Percentiles rank a stretch among this genome's conserved stretches.
These are phyloP conservation scores for Hevea brasiliensis DNA, from an alignment of 345 rosid species.

Conservation along the genomic window DNA sequence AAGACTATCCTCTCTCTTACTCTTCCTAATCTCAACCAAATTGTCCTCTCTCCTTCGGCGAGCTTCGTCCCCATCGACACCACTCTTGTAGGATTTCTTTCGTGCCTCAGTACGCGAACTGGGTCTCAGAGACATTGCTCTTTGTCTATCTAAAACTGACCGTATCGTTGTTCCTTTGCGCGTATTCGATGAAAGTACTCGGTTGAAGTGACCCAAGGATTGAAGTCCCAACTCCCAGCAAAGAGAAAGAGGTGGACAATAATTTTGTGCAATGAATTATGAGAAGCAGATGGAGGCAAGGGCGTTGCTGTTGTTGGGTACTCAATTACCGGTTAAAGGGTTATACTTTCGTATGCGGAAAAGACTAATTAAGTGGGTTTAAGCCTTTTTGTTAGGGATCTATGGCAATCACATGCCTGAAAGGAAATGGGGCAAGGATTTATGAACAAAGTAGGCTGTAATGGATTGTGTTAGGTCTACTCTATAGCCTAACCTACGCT, in stretches of 20 bases:
- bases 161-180: neutral
- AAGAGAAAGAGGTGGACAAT: neutral
- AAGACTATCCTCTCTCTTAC: constrained; percentile 65
- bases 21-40: constrained; percentile 77
- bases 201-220: neutral
- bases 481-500: no score
- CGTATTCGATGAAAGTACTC: neutral
- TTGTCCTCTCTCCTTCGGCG: constrained; percentile 74
- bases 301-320: neutral
- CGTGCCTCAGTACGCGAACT: constrained; percentile 59
- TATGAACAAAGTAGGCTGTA: no score
- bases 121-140: constrained; percentile 58
- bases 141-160: neutral
- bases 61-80: constrained; percentile 75
- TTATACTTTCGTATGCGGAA: no score
- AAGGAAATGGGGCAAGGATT: no score
- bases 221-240: neutral
- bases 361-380: no score
- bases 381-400: no score
- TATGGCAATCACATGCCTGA: no score
- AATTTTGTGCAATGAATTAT: neutral
- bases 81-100: constrained; percentile 70
- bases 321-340: neutral
- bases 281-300: neutral
- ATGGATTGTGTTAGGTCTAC: no score